A percentile compares a stretch with the other conserved stretches of the same genome.
phyloP scores from a whole-genome alignment of 805 yeast species.

The Candida coleopterorum region DNA sequence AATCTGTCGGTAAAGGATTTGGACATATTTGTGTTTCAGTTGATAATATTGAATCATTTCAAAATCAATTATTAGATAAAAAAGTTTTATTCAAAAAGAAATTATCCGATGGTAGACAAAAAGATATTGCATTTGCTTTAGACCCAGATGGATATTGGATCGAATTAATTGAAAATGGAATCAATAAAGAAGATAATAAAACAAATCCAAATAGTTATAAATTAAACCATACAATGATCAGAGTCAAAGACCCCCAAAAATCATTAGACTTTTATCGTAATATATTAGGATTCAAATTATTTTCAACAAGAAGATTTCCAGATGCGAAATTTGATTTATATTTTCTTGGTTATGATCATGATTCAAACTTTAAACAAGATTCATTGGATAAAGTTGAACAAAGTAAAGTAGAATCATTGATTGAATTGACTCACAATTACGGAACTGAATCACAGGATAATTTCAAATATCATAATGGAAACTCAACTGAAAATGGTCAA shows the following conservation, averaged over 20 bases:
- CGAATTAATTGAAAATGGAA: constrained; percentile 67
- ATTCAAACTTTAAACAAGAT: constrained; percentile 39
- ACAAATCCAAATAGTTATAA: constrained; percentile 41
- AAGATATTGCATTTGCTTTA: constrained; percentile 86
- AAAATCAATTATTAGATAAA: constrained; percentile 50
- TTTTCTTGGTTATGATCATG: constrained; percentile 72
- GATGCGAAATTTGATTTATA: constrained; percentile 80
- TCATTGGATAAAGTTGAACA: constrained; percentile 22
- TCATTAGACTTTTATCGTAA: constrained; percentile 77
- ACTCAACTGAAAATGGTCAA: constrained; percentile 46
- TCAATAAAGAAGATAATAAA: constrained; percentile 34
- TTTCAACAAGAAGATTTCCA: constrained; percentile 51
- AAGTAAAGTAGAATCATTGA: constrained; percentile 55
- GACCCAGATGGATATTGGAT: constrained; percentile 98
- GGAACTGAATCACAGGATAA: constrained; percentile 82
- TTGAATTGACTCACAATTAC: constrained; percentile 93
- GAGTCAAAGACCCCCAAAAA: constrained; percentile 78
- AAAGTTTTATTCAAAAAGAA: constrained; percentile 80
- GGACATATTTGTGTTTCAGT: constrained; percentile 92
- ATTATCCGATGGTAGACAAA: constrained; percentile 85
- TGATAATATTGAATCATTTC: constrained; percentile 64
- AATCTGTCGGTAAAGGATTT: constrained; percentile 74
- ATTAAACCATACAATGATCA: constrained; percentile 88
- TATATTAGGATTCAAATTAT: constrained; percentile 74
- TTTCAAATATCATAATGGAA: constrained; percentile 81